These are phyloP conservation scores for Saturnispora mendoncae DNA, from an alignment of 805 yeast genomes.

Conservation along the genomic window DNA sequence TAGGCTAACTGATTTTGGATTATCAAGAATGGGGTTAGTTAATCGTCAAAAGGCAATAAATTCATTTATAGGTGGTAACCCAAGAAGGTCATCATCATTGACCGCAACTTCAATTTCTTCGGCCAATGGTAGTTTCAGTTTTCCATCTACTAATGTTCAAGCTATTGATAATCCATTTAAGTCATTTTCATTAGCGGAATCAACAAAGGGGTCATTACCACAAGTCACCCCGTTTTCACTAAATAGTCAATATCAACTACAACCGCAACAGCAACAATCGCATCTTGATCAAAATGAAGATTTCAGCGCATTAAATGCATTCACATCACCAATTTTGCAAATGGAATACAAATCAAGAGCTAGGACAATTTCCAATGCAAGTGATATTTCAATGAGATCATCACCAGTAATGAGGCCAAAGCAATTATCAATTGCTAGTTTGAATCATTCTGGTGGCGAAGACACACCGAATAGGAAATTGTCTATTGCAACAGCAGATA, in stretches of 20 bases:
- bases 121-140: constrained; percentile 9
- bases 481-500: background rate
- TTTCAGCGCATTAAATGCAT: constrained; percentile 1
- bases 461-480: constrained; percentile 25
- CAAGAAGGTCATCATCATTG: constrained; percentile 6
- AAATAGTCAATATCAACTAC: constrained; percentile 1
- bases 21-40: constrained; percentile 80
- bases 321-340: constrained; percentile 9
- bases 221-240: constrained; percentile 6
- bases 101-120: constrained; percentile 10
- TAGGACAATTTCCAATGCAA: constrained; percentile 30
- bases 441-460: background rate
- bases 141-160: constrained; percentile 6
- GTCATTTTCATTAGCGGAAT: constrained; percentile 5
- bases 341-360: constrained; percentile 15
- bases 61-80: constrained; percentile 9
- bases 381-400: constrained; percentile 30
- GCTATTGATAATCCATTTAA: constrained; percentile 8
- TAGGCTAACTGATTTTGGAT: constrained; percentile 91
- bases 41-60: constrained; percentile 53
- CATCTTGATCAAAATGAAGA: background rate
- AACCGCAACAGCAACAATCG: too few species aligned
- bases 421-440: constrained; percentile 23
- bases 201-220: background rate
- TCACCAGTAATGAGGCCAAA: constrained; percentile 43